phyloP scores from a whole-genome alignment of 169 alveolate species.

The Plasmodium reichenowi region DNA sequence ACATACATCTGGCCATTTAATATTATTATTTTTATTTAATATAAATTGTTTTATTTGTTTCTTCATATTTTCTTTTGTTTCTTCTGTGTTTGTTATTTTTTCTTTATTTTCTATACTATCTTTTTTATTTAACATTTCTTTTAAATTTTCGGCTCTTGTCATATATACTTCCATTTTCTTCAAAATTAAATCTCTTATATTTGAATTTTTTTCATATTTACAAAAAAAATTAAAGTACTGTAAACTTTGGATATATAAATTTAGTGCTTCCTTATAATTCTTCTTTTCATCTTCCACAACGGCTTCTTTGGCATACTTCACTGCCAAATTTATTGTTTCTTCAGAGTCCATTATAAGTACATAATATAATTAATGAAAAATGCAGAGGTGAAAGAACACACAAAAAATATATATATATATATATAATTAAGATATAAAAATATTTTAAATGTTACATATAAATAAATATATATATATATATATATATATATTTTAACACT shows the following conservation, averaged over 20 bases:
- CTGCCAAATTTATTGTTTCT: constrained; percentile 72
- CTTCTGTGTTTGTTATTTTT: constrained; percentile 60
- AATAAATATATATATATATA: no score
- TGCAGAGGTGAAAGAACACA: no score
- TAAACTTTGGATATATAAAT: constrained; percentile 74
- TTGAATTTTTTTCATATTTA: constrained; percentile 80
- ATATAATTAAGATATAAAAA: no score
- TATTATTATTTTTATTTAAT: constrained; percentile 84
- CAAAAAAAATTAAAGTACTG: constrained; percentile 74
- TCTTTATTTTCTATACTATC: constrained; percentile 62
- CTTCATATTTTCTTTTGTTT: constrained; percentile 72
- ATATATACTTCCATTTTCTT: constrained; percentile 84
- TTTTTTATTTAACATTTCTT: constrained; percentile 73
- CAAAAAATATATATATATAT: no score
- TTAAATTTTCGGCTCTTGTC: constrained; percentile 82
- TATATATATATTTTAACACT: no score
- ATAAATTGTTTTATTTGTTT: constrained; percentile 64
- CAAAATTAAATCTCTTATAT: constrained; percentile 79
- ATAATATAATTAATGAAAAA: no score
- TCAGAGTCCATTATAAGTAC: constrained; percentile 60
- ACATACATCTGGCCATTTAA: constrained; percentile 96
- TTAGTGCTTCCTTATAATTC: constrained; percentile 74
- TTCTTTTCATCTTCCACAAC: constrained; percentile 76
- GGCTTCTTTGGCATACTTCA: constrained; percentile 75
- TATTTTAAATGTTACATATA: no score